Percentiles rank a stretch among this genome's conserved stretches.
Evolutionary conservation across 2,329 filamentous ascomycete species (phyloP).

Genomic region (Xylariaceae sp.): DNA sequence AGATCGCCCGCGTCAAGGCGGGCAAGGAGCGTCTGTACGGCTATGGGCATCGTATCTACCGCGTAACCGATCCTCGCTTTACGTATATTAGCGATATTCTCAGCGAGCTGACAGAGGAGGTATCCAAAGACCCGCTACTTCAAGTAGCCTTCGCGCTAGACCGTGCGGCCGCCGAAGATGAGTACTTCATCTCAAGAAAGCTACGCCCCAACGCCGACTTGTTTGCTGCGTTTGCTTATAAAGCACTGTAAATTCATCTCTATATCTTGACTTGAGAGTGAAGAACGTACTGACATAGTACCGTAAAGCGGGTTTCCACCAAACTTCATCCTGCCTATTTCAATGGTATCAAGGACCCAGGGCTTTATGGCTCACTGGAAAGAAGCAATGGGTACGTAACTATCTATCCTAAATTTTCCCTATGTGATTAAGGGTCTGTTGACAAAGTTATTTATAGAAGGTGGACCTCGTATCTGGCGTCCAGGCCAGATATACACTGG

Average conservation of each 20-base stretch:
- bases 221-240: constrained; percentile 26
- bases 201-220: constrained; percentile 26
- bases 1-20: constrained; percentile 21
- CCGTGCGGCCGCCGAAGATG: constrained; percentile 19
- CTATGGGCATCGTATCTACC: constrained; percentile 28
- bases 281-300: too few species aligned
- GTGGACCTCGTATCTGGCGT: constrained; percentile 18
- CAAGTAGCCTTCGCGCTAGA: constrained; percentile 24
- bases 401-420: neutral
- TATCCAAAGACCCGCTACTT: constrained; percentile 19
- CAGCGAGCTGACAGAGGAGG: constrained; percentile 17
- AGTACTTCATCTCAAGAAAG: constrained; percentile 29
- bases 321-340: constrained; percentile 14
- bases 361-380: constrained; percentile 29
- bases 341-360: constrained; percentile 22
- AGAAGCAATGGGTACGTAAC: constrained; percentile 25
- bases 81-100: constrained; percentile 22
- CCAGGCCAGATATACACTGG: constrained; percentile 19
- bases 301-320: constrained; percentile 18
- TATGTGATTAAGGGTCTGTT: neutral
- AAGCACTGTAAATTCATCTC: constrained; percentile 16
- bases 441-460: constrained; percentile 4
- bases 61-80: constrained; percentile 25
- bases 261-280: too few species aligned
- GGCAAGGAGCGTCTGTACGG: constrained; percentile 27